Evolutionary conservation across 768 basidiomycete genomes (phyloP).

Genomic region (Mycena crocata): DNA sequence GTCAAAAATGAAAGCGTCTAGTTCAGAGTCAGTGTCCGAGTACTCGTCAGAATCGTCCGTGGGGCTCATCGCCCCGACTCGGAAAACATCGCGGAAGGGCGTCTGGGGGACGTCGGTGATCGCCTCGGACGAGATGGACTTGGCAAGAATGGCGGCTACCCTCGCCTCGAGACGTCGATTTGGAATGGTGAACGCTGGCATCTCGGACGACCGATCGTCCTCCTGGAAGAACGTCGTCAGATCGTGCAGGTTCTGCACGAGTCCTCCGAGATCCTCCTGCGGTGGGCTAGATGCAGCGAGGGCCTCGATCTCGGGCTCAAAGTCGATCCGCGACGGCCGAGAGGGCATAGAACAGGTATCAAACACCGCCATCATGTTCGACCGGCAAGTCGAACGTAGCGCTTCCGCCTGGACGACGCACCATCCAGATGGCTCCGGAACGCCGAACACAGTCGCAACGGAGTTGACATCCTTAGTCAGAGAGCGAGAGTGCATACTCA

Average conservation of each 20-base stretch:
- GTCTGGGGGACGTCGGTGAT: conserved; percentile 75
- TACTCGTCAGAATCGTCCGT: conserved; percentile 58
- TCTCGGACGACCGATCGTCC: conserved; percentile 45
- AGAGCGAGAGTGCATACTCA: conserved; percentile 83
- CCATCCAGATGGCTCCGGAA: conserved; percentile 89
- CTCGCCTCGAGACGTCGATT: conserved; percentile 78
- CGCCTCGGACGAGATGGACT: conserved; percentile 70
- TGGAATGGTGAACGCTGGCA: conserved; percentile 54
- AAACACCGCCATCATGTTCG: conserved; percentile 87
- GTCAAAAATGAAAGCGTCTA: conserved; percentile 75
- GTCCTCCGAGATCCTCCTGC: conserved; percentile 79
- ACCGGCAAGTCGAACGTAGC: conserved; percentile 71
- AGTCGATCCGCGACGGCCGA: conserved; percentile 78
- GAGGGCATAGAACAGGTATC: conserved; percentile 82
- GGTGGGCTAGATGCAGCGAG: conserved; percentile 55
- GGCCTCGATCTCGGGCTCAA: conserved; percentile 71
- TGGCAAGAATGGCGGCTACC: conserved; percentile 85
- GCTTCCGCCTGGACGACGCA: conserved; percentile 77
- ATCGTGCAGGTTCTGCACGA: conserved; percentile 83
- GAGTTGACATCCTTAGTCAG: conserved; percentile 60
- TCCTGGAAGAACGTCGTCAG: conserved; percentile 80
- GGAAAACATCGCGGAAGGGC: conserved; percentile 84
- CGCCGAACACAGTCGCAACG: conserved; percentile 80
- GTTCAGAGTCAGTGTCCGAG: conserved; percentile 59
- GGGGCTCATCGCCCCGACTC: conserved; percentile 57